Base-by-base conservation (phyloP, 352 stramenopile genomes). In the Pythium pectinolyticum region DNA sequence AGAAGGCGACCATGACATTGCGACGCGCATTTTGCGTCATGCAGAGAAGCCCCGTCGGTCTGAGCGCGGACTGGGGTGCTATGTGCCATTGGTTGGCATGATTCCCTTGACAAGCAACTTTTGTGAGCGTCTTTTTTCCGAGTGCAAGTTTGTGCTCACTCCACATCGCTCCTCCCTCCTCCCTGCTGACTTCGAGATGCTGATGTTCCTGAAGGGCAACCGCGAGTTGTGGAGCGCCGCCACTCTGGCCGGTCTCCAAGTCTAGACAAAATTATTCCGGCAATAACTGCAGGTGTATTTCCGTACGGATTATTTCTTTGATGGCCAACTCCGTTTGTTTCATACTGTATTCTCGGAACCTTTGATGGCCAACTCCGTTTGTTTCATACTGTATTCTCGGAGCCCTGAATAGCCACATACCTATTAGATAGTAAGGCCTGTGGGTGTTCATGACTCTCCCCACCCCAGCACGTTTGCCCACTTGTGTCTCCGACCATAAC, bases 131-230 rank as follows among this genome's bases (percentile, higher is more conserved):
- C 20, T 43, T 2, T 61, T 61, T n/a, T 61, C 54, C 19, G 6
- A 41, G 25, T 61, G 54, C 28, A 61, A 61, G 40, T 32, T 32
- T 9, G 54, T 61, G 1, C 54, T 61, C 24, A 61, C 54, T 11
- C 39, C 31, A 4, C 49, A 27, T 25, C 57, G 57, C 49, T 49
- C 57, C 12, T 53, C n/a, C 10, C 43, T 65, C 3, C 54, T 41
- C 25, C 49, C 54, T 28, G 48, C 50, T 8, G 67, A 64, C 34
- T 72, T 72, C 20, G 65, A 72, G 43, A 72, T 57, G 55, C n/a
- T 68, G 8, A 65, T 72, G 52, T 72, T 72, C 47, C 30, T 68
- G 31, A 61, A 65, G 27, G 58, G 28, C 14, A 67, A 72, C 54
- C 37, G 59, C 3, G 48, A 63, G 37, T 14, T 68, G 11, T 72